These are phyloP conservation scores for Xylaria venustula DNA, from an alignment of 495 filamentous ascomycete genomes.

Conservation along the genomic window DNA sequence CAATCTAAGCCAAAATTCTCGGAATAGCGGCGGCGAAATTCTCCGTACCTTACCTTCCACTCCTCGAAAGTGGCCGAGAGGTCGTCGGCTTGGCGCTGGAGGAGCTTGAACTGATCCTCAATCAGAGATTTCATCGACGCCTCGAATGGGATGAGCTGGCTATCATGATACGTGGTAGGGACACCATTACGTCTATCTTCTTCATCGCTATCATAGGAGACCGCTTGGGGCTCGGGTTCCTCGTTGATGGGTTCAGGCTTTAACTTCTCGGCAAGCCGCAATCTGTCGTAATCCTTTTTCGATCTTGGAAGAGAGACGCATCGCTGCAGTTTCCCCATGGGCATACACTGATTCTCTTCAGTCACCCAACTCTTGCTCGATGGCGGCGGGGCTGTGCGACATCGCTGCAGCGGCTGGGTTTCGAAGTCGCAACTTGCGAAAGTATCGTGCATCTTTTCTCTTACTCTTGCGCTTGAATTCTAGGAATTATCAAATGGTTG, in stretches of 20 bases:
- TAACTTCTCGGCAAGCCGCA: background rate
- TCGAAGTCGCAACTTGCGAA: background rate
- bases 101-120: background rate
- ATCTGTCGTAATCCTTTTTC: background rate
- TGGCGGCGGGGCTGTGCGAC: background rate
- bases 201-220: conserved; percentile 18
- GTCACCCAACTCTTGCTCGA: background rate
- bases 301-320: background rate
- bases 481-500: background rate
- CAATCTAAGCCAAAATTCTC: background rate
- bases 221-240: too few species aligned
- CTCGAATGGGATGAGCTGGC: background rate
- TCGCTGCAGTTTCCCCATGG: background rate
- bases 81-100: background rate
- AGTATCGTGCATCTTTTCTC: background rate
- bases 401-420: background rate
- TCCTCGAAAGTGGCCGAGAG: background rate
- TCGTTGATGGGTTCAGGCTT: background rate
- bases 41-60: background rate
- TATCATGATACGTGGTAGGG: background rate
- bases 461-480: background rate
- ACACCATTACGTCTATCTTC: conserved; percentile 18
- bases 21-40: background rate
- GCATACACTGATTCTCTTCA: background rate
- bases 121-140: background rate